Percentiles rank a stretch among this genome's conserved stretches.
These are phyloP conservation scores for Leccinum ochraceum DNA, from an alignment of 768 basidiomycete species.

Conservation along the genomic window DNA sequence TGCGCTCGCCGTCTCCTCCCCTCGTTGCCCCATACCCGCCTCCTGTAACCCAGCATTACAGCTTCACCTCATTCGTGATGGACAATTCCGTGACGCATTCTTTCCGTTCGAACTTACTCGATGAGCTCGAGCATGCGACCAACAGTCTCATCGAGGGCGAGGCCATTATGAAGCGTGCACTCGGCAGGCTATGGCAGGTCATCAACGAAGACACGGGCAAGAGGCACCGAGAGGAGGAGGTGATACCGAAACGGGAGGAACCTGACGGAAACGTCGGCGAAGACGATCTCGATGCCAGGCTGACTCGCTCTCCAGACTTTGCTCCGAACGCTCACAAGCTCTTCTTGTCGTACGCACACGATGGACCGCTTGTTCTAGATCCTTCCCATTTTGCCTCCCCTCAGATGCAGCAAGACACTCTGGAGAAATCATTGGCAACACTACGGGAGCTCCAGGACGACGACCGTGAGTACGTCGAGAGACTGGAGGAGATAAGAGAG, in stretches of 20 bases:
- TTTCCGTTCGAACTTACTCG: slow-evolving; percentile 75
- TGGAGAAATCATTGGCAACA: slow-evolving; percentile 74
- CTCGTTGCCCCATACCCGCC: slow-evolving; percentile 73
- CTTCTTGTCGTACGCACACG: slow-evolving; percentile 57
- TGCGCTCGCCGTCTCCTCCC: slow-evolving; percentile 79
- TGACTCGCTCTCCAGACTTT: slow-evolving; percentile 66
- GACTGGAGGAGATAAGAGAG: slow-evolving; percentile 82
- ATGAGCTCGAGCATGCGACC: slow-evolving; percentile 80
- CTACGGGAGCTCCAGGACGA: slow-evolving; percentile 85
- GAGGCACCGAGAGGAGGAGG: slow-evolving; percentile 34
- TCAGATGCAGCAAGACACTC: slow-evolving; percentile 63
- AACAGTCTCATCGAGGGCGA: slow-evolving; percentile 86
- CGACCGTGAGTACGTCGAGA: slow-evolving; percentile 82
- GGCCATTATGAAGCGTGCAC: slow-evolving; percentile 64
- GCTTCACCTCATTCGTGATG: slow-evolving; percentile 83
- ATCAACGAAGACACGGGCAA: slow-evolving; percentile 69
- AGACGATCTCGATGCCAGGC: slow-evolving; percentile 41
- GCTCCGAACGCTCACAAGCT: slow-evolving; percentile 65
- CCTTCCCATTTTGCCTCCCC: slow-evolving; percentile 64
- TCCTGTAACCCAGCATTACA: slow-evolving; percentile 66
- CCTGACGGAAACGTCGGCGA: slow-evolving; percentile 55
- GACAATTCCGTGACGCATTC: slow-evolving; percentile 83
- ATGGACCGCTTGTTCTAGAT: slow-evolving; percentile 49
- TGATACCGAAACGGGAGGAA: slow-evolving; percentile 69
- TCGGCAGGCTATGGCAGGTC: slow-evolving; percentile 81